Base-by-base conservation (phyloP, 345 rosid species). In the Salix exigua region DNA sequence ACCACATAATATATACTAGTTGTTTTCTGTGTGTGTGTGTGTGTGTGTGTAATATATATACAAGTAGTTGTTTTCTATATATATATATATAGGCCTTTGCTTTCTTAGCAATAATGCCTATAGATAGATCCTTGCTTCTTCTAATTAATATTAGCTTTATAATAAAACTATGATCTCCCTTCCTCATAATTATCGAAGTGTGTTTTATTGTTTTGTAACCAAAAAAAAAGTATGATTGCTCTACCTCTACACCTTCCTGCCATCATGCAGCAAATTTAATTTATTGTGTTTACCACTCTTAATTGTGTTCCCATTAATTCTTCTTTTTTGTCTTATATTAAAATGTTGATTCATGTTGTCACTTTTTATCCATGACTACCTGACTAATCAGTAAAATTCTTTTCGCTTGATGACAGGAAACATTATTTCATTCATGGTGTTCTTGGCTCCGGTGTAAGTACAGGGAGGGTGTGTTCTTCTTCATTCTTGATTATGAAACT, bases 361-460 rank as follows among this genome's bases (percentile, higher is more conserved):
- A 2, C 2, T 33, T 66, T 66, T 35, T 37, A 30, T 66, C 9
- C 21, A 35, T 55, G 23, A 35, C 60, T 5, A 12, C 8, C 66
- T 53, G 31, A 21, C 17, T 26, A n/a, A 42, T 64, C 30, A 53
- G 23, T 38, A 9, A 38, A 64, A n/a, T n/a, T 28, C 63, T 26
- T 16, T 37, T 31, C 13, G 31, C 46, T 63, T 71, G 33, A 66
- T 79, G 40, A 33, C 83, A 96, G 99, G 99, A 37, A 96, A 96
- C 80, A 60, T 76, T 25, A 84, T 96, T 73, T 96, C 98, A 9
- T 46, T 88, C 79, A 67, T 88, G 46, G 98, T 96, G 46, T 94
- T 72, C 83, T 86, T 96, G 40, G 94, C 97, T 75, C 99, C 99
- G 33, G 63, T 85, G 99, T 96, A 85, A 91, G 98, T 88, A 12